These are phyloP conservation scores for Eucalyptus lansdowneana DNA, from an alignment of 345 rosid genomes.

Conservation along the genomic window DNA sequence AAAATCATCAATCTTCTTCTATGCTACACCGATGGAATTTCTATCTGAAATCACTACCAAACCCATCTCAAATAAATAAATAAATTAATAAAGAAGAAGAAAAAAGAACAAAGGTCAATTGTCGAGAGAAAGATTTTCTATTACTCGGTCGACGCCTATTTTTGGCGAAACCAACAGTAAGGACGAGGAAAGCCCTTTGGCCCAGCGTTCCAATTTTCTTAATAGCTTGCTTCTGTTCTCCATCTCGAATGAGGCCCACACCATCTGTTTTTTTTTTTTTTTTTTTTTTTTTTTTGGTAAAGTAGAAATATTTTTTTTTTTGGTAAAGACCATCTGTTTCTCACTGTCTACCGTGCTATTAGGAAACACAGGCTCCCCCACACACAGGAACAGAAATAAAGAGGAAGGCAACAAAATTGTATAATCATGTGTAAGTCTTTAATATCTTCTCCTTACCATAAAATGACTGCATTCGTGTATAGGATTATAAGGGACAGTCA, in stretches of 20 bases:
- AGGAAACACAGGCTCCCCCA: neutral
- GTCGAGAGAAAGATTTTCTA: neutral
- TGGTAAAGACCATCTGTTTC: neutral
- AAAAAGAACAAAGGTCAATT: too few relatives aligned
- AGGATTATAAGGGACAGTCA: neutral
- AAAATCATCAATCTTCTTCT: neutral
- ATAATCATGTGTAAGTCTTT: too few relatives aligned
- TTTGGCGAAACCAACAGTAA: neutral
- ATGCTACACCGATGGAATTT: neutral
- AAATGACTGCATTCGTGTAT: neutral
- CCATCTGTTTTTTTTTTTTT: too few relatives aligned
- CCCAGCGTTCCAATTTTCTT: neutral
- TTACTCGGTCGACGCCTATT: neutral
- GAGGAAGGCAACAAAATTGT: neutral
- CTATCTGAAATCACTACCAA: neutral
- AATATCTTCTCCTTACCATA: neutral
- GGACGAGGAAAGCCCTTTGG: neutral
- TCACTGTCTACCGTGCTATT: neutral
- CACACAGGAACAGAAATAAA: too few relatives aligned
- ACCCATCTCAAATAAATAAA: neutral
- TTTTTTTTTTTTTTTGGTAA: too few relatives aligned
- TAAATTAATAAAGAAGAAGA: too few relatives aligned
- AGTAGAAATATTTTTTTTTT: too few relatives aligned
- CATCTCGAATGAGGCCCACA: neutral
- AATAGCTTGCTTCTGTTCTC: neutral